Evolutionary conservation across 495 filamentous ascomycete species (phyloP), one percentile per base, ranked within the genome.

Genomic region (Aspergillus ellipticus): DNA sequence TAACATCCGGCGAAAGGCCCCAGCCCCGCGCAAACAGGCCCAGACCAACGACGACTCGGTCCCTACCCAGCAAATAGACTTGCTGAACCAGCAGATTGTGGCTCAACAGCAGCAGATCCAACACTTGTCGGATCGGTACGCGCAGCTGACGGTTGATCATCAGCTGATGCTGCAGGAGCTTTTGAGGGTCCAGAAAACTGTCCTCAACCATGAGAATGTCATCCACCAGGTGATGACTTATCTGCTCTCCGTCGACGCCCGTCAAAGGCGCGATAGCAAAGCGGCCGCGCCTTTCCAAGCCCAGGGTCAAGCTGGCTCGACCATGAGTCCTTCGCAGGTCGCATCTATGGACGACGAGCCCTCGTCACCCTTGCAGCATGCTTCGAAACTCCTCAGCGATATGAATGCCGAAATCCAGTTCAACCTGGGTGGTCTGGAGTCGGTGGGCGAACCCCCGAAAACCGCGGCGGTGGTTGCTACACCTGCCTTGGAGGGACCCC

Each of bases 1-100:
- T 63, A 97, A 96, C 66, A 98, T 98, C 64, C 84, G 91, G 66
- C 83, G 94, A 53, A 98, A 98, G 73, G 95, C 95, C 5, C 94
- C 94, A 3, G 92, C 92, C 2, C 89, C 93, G 13, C 82, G 94
- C 57, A 97, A 97, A 66, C 72, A 86, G 37, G 74, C 83, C 51
- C 75, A 80, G 60, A 58, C 60, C 20, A 69, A 54, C 43, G 90
- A 94, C 6, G 94, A 97, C 35, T 78, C 87, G 2, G 86, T 86
- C 33, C 88, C 90, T 0, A 82, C 86, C 5, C 90, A 94, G 68
- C 94, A 97, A 69, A 90, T 97, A 60, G 88, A 96, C 53, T 78
- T 94, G 24, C 79, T 98, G 50, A 92, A 92, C 76, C 86, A 85
- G 60, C 90, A 96, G 59, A 80, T 97, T 54, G 79, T 89, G 46